Base-by-base conservation (phyloP, 164 flowering plant species). In the Pachysandra terminalis region DNA sequence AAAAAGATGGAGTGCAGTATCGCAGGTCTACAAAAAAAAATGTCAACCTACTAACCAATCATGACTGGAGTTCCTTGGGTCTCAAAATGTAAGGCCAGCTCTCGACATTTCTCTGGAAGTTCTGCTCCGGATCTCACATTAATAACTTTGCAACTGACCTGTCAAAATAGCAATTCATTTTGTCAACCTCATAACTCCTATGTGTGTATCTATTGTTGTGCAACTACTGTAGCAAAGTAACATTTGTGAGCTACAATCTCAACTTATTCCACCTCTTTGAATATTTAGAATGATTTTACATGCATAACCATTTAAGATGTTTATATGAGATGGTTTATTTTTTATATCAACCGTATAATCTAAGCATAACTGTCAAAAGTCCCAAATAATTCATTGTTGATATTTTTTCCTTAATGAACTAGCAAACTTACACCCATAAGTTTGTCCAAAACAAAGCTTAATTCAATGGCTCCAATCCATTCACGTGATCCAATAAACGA, bases 401-500 rank as follows among this genome's bases (percentile, higher is more conserved):
- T 32, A 28, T 2, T 53, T 4, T 21, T 66, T 16, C 56, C 28
- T 9, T 22, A 25, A 41, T 35, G 27, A 56, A 53, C 71, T 60
- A 32, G 72, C 51, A 61, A 53, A 81, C 97, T 83, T 87, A 95
- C 98, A 54, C 97, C 98, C 19, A 92, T 83, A 70, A 95, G 97
- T 82, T 90, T 95, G 79, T 92, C 98, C 74, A 95, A 77, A 64
- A 95, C 97, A 84, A 87, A 95, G 83, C 98, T 92, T 68, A 92
- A 76, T 71, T 95, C 98, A 74, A 95, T 95, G 65, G 98, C 98
- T 62, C 98, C 98, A 71, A 95, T 95, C 98, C 98, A 92, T 74
- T 95, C 97, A 35, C 89, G 92, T 65, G 98, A 95, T 26, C 97
- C 96, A 24, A 89, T 65, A 73, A 95, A 95, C 73, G 96, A 86